Evolutionary conservation across 2,329 filamentous ascomycete genomes (phyloP).

Genomic region (Colletotrichum salicis): DNA sequence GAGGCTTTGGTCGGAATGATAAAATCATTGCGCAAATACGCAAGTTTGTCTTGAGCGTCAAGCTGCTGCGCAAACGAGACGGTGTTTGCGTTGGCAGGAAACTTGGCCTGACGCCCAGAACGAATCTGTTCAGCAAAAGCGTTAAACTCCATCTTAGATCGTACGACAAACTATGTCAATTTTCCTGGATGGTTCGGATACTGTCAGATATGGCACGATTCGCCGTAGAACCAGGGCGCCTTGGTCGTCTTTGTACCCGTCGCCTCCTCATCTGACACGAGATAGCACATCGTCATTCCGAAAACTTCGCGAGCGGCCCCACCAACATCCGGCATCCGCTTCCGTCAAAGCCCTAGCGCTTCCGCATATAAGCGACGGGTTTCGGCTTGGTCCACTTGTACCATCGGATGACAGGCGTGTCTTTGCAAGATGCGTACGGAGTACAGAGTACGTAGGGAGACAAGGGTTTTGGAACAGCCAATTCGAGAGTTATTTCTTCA

Average conservation of each 20-base stretch:
- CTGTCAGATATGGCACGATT: neutral
- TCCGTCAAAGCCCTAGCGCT: slow-evolving; percentile 25
- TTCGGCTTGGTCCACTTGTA: slow-evolving; percentile 27
- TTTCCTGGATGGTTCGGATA: neutral
- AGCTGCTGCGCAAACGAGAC: slow-evolving; percentile 61
- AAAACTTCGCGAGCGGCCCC: slow-evolving; percentile 19
- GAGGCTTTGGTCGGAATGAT: slow-evolving; percentile 80
- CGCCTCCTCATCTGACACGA: neutral
- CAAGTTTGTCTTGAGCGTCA: slow-evolving; percentile 70
- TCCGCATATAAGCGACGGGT: slow-evolving; percentile 34
- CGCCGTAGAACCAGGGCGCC: slow-evolving; percentile 11
- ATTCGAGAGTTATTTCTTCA: slow-evolving; percentile 17
- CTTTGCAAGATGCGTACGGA: neutral
- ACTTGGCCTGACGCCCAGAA: slow-evolving; percentile 53
- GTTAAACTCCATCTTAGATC: slow-evolving; percentile 51
- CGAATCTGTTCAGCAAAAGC: slow-evolving; percentile 53
- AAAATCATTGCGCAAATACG: slow-evolving; percentile 75
- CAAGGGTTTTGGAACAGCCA: neutral
- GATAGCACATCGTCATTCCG: slow-evolving; percentile 32
- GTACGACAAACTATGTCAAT: slow-evolving; percentile 5
- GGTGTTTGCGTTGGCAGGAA: slow-evolving; percentile 59
- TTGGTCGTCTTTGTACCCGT: slow-evolving; percentile 36
- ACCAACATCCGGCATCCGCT: slow-evolving; percentile 31
- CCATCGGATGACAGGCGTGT: slow-evolving; percentile 11
- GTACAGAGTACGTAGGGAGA: neutral